A percentile compares a stretch with the other conserved stretches of the same genome.
Evolutionary conservation across 805 yeast genomes (phyloP).

Genomic region (Ogataea degrootiae): DNA sequence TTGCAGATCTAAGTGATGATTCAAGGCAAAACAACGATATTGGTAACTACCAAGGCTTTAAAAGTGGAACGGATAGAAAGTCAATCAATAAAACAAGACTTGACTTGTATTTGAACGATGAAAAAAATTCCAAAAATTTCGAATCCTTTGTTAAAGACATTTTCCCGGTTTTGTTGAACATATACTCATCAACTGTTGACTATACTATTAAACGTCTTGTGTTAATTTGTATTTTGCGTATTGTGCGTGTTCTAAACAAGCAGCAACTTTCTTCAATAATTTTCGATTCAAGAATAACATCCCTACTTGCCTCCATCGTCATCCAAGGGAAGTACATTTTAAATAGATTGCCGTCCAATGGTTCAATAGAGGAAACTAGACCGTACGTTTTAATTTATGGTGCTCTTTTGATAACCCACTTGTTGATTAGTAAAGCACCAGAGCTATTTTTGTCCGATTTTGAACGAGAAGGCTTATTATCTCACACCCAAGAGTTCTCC

Average conservation of each 20-base stretch:
- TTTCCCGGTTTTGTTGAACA: conserved; percentile 51
- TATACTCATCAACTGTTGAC: conserved; percentile 72
- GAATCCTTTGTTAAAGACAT: conserved; percentile 39
- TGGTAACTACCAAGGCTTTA: conserved; percentile 29
- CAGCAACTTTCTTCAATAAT: conserved; percentile 30
- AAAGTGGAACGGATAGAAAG: conserved; percentile 17
- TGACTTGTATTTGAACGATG: conserved; percentile 26
- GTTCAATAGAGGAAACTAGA: conserved; percentile 17
- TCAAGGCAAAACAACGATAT: conserved; percentile 14
- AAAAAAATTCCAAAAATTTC: conserved; percentile 12
- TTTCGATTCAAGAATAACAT: conserved; percentile 35
- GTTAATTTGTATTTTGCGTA: conserved; percentile 48
- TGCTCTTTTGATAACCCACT: conserved; percentile 43
- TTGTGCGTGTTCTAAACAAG: conserved; percentile 37
- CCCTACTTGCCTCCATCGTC: conserved; percentile 54
- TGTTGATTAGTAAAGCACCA: conserved; percentile 41
- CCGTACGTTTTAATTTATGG: conserved; percentile 44
- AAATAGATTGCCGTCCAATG: conserved; percentile 8
- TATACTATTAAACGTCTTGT: conserved; percentile 55
- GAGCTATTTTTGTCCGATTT: conserved; percentile 42
- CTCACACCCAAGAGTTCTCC: conserved; percentile 39
- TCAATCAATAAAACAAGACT: conserved; percentile 30
- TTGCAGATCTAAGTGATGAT: conserved; percentile 11
- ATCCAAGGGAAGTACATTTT: conserved; percentile 44
- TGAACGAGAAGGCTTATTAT: conserved; percentile 68